Evolutionary conservation across 495 filamentous ascomycete genomes (phyloP), one percentile per base, ranked within the genome.

Genomic region (Neurospora sp.): DNA sequence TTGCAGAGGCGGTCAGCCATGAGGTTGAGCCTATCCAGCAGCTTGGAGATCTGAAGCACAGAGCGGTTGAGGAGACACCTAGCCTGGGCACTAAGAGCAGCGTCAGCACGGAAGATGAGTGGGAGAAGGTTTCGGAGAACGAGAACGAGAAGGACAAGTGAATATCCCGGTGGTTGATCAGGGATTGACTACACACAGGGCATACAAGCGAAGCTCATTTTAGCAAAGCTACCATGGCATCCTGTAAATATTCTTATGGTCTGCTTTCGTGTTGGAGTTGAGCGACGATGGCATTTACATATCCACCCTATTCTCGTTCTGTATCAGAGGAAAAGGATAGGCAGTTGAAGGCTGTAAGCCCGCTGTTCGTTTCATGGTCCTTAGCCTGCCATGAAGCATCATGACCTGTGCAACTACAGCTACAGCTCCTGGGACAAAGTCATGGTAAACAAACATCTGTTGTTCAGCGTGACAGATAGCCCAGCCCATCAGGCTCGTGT

Each of bases 111-210:
- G 87, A 88, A 76, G 87, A 88, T 70, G 87, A 88, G 78, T 88
- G 87, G 87, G 87, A 88, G 77, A 85, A 84, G 76, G 85, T 88
- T 12, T 87, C 85, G 8, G 86, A 88, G 80, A 86, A 85, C 72
- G 86, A 86, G 78, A 86, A 86, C 39, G 85, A 86, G 68, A 88
- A 86, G 77, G 82, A 85, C 59, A 84, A 82, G 76, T 84, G 68
- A 77, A 71, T 11, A 20, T 59, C 10, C 27, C 20, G 11, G 31
- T 7, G 27, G 9, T 10, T 37, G 27, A 39, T 14, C 22, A 27
- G 44, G 70, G 22, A 59, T 16, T 16, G 53, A 65, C 27, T 4
- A 37, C 53, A 65, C 27, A 16, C 12, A 65, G 27, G 27, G 14
- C 14, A 12, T 65, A 37, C 27, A 65, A 35, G 27, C 53, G 53